A percentile compares a stretch with the other conserved stretches of the same genome.
These are phyloP conservation scores for Schizophyllum commune DNA, from an alignment of 1,284 basidiomycete species.

Conservation along the genomic window DNA sequence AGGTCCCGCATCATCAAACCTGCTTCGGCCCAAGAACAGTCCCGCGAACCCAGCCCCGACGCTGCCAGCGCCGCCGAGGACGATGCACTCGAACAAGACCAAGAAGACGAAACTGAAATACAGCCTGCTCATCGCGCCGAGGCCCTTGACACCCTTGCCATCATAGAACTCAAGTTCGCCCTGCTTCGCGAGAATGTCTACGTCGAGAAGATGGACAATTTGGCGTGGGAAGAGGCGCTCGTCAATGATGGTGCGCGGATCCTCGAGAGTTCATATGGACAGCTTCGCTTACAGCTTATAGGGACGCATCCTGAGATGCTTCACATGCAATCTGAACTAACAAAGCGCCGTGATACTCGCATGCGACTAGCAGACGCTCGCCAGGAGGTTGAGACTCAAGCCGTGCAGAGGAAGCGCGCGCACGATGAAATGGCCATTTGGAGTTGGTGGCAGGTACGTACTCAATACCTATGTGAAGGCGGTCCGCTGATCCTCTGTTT, in stretches of 20 bases:
- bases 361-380: constrained; percentile 66
- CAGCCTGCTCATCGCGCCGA: constrained; percentile 73
- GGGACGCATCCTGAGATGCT: constrained; percentile 79
- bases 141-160: constrained; percentile 68
- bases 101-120: constrained; percentile 43
- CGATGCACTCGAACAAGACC: constrained; percentile 9
- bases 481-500: constrained; percentile 1
- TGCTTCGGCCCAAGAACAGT: not conserved
- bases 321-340: constrained; percentile 69
- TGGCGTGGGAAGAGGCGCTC: constrained; percentile 71
- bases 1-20: not conserved
- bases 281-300: constrained; percentile 20
- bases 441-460: constrained; percentile 69
- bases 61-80: constrained; percentile 14
- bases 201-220: constrained; percentile 74
- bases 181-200: constrained; percentile 66
- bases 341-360: constrained; percentile 64
- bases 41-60: not conserved
- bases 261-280: constrained; percentile 6
- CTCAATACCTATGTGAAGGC: constrained; percentile 1
- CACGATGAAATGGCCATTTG: constrained; percentile 61
- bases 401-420: constrained; percentile 46
- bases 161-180: constrained; percentile 74
- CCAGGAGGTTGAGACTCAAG: constrained; percentile 54
- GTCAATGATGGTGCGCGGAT: constrained; percentile 50